phyloP scores from a whole-genome alignment of 148 eudicot genomes.

The Rhododendron mucronatum region DNA sequence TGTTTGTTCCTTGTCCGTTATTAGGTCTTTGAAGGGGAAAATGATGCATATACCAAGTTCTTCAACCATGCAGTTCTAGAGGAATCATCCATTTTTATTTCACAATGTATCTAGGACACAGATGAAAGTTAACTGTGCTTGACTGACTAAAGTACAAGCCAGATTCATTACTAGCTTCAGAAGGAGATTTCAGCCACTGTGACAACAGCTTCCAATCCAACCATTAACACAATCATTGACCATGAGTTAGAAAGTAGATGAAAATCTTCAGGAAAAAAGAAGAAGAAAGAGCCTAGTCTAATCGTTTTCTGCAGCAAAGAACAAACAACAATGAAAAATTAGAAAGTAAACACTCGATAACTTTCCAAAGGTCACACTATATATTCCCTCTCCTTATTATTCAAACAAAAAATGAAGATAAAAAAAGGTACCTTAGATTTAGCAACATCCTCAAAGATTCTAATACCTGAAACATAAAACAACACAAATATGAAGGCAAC shows the following conservation, averaged over 20 bases:
- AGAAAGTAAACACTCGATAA: not conserved
- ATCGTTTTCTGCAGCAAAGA: not conserved
- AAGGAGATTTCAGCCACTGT: not conserved
- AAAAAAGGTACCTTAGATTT: slow-evolving; percentile 47
- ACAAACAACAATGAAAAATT: not conserved
- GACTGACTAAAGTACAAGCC: not conserved
- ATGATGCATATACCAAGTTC: not conserved
- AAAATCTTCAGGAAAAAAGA: not conserved
- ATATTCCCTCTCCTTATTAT: not conserved
- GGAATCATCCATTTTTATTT: too few species aligned
- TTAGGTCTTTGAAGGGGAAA: not conserved
- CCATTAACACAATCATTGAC: not conserved
- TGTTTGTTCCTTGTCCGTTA: not conserved
- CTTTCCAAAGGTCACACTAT: not conserved
- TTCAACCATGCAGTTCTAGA: not conserved
- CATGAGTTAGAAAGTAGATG: not conserved
- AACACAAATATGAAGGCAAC: not conserved
- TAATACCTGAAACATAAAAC: slow-evolving; percentile 58
- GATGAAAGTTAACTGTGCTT: not conserved
- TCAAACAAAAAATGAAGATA: not conserved
- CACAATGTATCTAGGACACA: not conserved
- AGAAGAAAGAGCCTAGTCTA: not conserved
- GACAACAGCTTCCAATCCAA: not conserved
- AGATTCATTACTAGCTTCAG: not conserved
- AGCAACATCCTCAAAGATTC: slow-evolving; percentile 85